Evolutionary conservation across 345 rosid genomes (phyloP).

Genomic region (Gossypium stocksii): DNA sequence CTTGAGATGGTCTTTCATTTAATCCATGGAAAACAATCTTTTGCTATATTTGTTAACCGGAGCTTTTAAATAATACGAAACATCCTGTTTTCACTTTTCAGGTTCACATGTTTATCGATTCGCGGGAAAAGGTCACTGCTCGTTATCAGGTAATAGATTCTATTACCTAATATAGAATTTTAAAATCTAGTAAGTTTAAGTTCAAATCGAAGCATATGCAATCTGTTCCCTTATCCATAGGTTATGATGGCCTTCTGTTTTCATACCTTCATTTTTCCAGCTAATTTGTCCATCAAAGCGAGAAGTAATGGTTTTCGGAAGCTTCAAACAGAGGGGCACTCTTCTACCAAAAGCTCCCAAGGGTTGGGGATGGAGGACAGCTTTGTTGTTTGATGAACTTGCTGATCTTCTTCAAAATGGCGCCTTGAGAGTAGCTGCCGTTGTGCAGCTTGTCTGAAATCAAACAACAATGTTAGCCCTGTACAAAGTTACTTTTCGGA

Average conservation of each 20-base stretch:
- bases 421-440: slow-evolving; percentile 71
- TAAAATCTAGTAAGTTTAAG: background rate
- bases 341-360: slow-evolving; percentile 95
- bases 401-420: slow-evolving; percentile 85
- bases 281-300: slow-evolving; percentile 92
- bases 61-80: background rate
- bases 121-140: slow-evolving; percentile 92
- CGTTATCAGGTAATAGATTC: slow-evolving; percentile 71
- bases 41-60: background rate
- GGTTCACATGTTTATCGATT: slow-evolving; percentile 76
- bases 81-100: slow-evolving; percentile 41
- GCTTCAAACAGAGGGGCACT: slow-evolving; percentile 80
- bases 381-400: slow-evolving; percentile 81
- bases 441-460: slow-evolving; percentile 77
- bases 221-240: background rate
- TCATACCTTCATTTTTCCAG: slow-evolving; percentile 26
- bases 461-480: background rate
- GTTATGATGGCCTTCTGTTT: background rate
- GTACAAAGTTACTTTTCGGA: background rate
- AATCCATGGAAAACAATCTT: background rate
- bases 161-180: background rate
- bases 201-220: background rate
- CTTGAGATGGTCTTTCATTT: slow-evolving; percentile 4
- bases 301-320: slow-evolving; percentile 87
- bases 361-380: slow-evolving; percentile 98